These are phyloP conservation scores for Arctostaphylos glauca DNA, from an alignment of 148 eudicot genomes.

Conservation along the genomic window DNA sequence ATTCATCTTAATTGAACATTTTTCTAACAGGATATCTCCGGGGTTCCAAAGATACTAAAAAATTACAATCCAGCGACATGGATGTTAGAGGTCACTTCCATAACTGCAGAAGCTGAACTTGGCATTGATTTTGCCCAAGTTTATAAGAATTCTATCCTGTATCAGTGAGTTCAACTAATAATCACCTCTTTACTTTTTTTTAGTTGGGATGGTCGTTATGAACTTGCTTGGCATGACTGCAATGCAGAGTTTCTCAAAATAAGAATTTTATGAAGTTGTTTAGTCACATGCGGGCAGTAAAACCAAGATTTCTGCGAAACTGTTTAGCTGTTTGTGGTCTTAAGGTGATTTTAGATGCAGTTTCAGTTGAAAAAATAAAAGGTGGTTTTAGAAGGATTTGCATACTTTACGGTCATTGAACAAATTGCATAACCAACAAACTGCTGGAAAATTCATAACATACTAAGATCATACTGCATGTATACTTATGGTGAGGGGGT, in stretches of 20 bases:
- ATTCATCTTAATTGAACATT: not conserved
- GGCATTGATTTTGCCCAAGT: conserved; percentile 60
- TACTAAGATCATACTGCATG: too few relatives aligned
- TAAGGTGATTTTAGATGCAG: not conserved
- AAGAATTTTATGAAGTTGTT: not conserved
- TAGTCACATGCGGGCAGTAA: not conserved
- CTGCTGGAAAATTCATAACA: not conserved
- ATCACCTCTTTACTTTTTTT: not conserved
- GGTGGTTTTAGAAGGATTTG: not conserved
- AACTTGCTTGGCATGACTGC: not conserved
- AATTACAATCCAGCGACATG: conserved; percentile 90
- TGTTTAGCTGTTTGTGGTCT: not conserved
- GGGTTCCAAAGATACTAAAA: conserved; percentile 59
- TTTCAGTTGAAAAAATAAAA: not conserved
- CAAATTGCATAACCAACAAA: not conserved
- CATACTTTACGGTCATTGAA: not conserved
- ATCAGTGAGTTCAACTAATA: conserved; percentile 43
- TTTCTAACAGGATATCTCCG: conserved; percentile 50
- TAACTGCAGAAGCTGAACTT: conserved; percentile 61
- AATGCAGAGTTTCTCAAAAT: not conserved
- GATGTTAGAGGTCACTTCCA: conserved; percentile 80
- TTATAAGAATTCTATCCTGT: conserved; percentile 44
- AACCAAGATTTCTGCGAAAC: not conserved
- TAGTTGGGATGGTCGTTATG: not conserved
- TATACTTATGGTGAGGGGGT: too few relatives aligned